Base-by-base conservation (phyloP, 1,284 basidiomycete genomes). In the Leccinum proliferum region DNA sequence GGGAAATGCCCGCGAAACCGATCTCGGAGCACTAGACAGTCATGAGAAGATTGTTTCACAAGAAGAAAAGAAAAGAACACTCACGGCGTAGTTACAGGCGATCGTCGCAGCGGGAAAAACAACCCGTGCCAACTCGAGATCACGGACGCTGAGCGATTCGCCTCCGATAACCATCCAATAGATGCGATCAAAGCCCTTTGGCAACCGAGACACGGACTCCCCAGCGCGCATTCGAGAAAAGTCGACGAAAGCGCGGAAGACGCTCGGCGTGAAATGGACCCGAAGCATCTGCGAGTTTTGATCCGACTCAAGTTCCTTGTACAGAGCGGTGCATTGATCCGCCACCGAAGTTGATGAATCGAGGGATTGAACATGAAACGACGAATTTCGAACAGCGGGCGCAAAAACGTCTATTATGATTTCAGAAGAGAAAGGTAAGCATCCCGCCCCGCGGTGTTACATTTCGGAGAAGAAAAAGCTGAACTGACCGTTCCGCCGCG, bases 111-210 rank as follows among this genome's bases (percentile, higher is more conserved):
- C 60, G 1, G 69, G 69, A 64, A 70, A 71, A 53, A 63, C 35
- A 4, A 37, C 25, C 7, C 65, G 62, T 4, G 70, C 70, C 48
- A 70, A 50, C 50, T 72, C 66, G 43, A 70, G 60, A 53, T 70
- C 71, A 34, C 62, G 63, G 52, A 62, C 21, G 25, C 64, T 68
- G 50, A 71, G 64, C 4, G 64, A 70, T 64, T 70, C 69, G 5
- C 71, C 70, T n/a, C 69, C 65, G 15, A 72, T 69, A 29, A 72
- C 66, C 68, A 71, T 70, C 71, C 71, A 70, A 48, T 72, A 70
- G 15, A 70, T 58, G 18, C 69, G 67, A 8, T 65, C 63, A 53
- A 71, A 72, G 9, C 68, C 69, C 5, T 59, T 50, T n/a, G 68
- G 66, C 1, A 71, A 41, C 4, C 59, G 32, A 50, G 18, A 21